Percentiles rank a stretch among this genome's conserved stretches.
Evolutionary conservation across 1,284 basidiomycete genomes (phyloP).

Genomic region (Coniferiporia weirii): DNA sequence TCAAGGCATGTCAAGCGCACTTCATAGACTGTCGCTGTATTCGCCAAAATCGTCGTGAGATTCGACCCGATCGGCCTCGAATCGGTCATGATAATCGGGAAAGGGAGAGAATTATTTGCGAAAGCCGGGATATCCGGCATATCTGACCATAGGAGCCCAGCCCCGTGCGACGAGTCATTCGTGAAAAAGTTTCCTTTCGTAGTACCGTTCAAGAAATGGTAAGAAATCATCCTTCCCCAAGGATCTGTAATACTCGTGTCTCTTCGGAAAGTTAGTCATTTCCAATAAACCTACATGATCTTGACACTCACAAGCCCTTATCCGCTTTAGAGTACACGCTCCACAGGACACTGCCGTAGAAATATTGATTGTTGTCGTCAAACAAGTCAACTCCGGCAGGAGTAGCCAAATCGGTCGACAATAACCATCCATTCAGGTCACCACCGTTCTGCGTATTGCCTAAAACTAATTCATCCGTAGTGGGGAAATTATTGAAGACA

Average conservation of each 20-base stretch:
- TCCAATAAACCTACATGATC: background rate
- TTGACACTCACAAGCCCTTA: conserved; percentile 42
- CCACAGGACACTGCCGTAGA: conserved; percentile 52
- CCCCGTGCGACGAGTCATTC: conserved; percentile 52
- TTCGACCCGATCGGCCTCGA: conserved; percentile 45
- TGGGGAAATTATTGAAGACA: conserved; percentile 53
- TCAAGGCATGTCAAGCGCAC: conserved; percentile 27
- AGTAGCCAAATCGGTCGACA: conserved; percentile 48
- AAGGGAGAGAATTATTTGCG: conserved; percentile 41
- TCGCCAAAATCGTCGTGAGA: conserved; percentile 33
- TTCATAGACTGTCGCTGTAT: conserved; percentile 53
- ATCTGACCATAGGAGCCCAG: conserved; percentile 59
- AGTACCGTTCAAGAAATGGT: conserved; percentile 63
- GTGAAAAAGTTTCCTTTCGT: conserved; percentile 50
- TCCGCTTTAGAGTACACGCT: conserved; percentile 52
- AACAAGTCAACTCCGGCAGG: conserved; percentile 44
- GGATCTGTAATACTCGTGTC: conserved; percentile 58
- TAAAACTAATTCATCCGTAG: conserved; percentile 43
- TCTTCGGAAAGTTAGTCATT: conserved; percentile 27
- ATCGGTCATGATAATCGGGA: conserved; percentile 53
- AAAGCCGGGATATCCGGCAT: conserved; percentile 43
- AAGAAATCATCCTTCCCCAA: conserved; percentile 58
- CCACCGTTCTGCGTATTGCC: conserved; percentile 37
- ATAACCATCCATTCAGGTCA: conserved; percentile 49
- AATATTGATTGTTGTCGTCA: conserved; percentile 45